phyloP scores from a whole-genome alignment of 306 rosid species.

The Cicer arietinum region DNA sequence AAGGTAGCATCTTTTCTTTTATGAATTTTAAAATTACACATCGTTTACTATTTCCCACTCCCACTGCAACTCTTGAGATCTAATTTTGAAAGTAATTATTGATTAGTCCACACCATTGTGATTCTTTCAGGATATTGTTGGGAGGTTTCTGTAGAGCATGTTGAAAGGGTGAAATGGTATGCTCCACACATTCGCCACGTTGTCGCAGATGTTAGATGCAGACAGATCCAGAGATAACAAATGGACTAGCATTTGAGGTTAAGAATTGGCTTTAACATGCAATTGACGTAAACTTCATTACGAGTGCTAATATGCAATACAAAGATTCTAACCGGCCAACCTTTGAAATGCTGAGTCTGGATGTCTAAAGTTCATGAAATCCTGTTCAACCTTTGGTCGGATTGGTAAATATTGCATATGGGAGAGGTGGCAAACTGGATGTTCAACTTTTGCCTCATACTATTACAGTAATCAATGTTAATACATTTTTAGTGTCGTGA shows the following conservation, averaged over 20 bases:
- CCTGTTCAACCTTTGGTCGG: background rate
- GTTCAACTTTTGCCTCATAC: background rate
- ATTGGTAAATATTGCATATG: slow-evolving; percentile 25
- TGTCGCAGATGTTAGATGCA: slow-evolving; percentile 84
- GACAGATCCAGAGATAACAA: slow-evolving; percentile 43
- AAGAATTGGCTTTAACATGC: slow-evolving; percentile 26
- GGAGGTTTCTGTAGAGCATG: slow-evolving; percentile 75
- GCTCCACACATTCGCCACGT: slow-evolving; percentile 94
- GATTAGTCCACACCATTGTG: slow-evolving; percentile 5
- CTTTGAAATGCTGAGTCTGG: slow-evolving; percentile 17
- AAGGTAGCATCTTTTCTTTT: slow-evolving; percentile 55
- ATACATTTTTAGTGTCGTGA: no score
- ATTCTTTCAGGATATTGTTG: slow-evolving; percentile 69
- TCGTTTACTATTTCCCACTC: slow-evolving; percentile 24
- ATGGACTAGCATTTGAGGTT: slow-evolving; percentile 23
- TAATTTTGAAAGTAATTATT: slow-evolving; percentile 5
- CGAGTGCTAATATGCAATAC: slow-evolving; percentile 19
- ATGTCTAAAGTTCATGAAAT: slow-evolving; percentile 19
- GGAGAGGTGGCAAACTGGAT: slow-evolving; percentile 9
- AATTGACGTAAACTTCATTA: background rate
- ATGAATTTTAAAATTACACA: background rate
- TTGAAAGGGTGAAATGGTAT: slow-evolving; percentile 95
- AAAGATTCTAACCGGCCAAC: slow-evolving; percentile 19
- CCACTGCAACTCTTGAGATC: background rate
- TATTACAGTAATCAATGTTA: background rate